Evolutionary conservation across 2,329 filamentous ascomycete genomes (phyloP).

Genomic region (Fusarium bulbicola): DNA sequence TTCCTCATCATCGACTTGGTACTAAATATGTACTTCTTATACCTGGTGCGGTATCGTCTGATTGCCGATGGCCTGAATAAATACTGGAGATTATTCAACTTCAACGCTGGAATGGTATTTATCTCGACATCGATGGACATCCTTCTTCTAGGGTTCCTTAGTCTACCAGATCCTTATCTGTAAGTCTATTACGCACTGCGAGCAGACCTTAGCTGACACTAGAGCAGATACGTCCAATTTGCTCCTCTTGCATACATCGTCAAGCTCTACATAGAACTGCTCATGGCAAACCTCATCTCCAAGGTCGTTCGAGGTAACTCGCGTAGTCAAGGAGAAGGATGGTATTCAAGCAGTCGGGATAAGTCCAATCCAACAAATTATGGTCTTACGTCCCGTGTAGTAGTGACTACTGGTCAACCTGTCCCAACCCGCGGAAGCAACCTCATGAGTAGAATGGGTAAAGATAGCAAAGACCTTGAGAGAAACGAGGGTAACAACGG

Average conservation of each 20-base stretch:
- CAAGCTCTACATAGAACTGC: conserved; percentile 63
- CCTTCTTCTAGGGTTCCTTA: conserved; percentile 37
- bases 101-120: conserved; percentile 58
- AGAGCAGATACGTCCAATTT: conserved; percentile 54
- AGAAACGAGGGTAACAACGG: not conserved
- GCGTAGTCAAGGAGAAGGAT: not conserved
- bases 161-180: conserved; percentile 29
- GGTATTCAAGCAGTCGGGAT: conserved; percentile 7
- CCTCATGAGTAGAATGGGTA: conserved; percentile 6
- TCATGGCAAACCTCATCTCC: conserved; percentile 61
- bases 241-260: conserved; percentile 61
- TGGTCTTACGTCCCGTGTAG: conserved; percentile 15
- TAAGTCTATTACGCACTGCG: not conserved
- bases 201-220: not conserved
- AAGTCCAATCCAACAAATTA: conserved; percentile 21
- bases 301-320: conserved; percentile 43
- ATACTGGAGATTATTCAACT: conserved; percentile 59
- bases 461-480: conserved; percentile 6
- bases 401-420: not conserved
- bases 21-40: conserved; percentile 61
- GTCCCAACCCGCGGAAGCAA: not conserved
- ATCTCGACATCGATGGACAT: conserved; percentile 60
- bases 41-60: conserved; percentile 55
- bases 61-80: conserved; percentile 59
- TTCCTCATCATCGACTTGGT: conserved; percentile 58